These are phyloP conservation scores for Lactifluus hygrophoroides DNA, from an alignment of 768 basidiomycete genomes.

Conservation along the genomic window DNA sequence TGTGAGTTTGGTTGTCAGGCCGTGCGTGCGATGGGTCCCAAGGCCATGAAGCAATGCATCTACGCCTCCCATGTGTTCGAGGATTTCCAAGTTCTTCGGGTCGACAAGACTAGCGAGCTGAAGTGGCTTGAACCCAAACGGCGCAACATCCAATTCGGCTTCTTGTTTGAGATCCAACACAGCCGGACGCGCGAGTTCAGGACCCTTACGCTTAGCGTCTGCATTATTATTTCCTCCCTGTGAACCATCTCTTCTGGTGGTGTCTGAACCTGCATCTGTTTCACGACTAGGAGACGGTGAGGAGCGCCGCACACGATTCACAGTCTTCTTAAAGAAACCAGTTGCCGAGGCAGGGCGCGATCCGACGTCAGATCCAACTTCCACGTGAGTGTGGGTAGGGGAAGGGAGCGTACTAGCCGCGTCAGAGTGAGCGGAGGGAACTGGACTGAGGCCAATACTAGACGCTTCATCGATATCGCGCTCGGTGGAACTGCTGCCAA, in stretches of 20 bases:
- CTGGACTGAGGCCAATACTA: constrained; percentile 17
- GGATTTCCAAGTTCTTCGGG: constrained; percentile 66
- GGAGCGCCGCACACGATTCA: background rate
- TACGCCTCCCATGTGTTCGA: constrained; percentile 66
- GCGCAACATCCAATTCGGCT: constrained; percentile 48
- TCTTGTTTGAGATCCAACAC: constrained; percentile 31
- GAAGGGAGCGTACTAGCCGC: constrained; percentile 30
- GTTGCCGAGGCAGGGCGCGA: constrained; percentile 23
- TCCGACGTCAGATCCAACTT: constrained; percentile 28
- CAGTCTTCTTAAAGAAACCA: constrained; percentile 16
- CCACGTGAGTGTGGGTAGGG: constrained; percentile 33
- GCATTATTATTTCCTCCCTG: constrained; percentile 20
- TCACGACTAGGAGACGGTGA: constrained; percentile 20
- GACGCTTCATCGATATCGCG: constrained; percentile 21
- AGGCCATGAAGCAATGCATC: constrained; percentile 60
- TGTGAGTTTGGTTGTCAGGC: constrained; percentile 27
- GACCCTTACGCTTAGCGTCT: constrained; percentile 9
- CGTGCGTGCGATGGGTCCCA: constrained; percentile 51
- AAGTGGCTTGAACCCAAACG: constrained; percentile 67
- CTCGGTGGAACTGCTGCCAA: constrained; percentile 39
- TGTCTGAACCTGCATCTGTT: constrained; percentile 1
- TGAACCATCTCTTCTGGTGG: constrained; percentile 15
- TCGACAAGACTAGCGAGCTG: constrained; percentile 81
- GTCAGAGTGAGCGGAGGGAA: constrained; percentile 27
- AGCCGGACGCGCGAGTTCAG: constrained; percentile 22